These are phyloP conservation scores for Lachnum nothofagi DNA, from an alignment of 2,329 filamentous ascomycete genomes.

Conservation along the genomic window DNA sequence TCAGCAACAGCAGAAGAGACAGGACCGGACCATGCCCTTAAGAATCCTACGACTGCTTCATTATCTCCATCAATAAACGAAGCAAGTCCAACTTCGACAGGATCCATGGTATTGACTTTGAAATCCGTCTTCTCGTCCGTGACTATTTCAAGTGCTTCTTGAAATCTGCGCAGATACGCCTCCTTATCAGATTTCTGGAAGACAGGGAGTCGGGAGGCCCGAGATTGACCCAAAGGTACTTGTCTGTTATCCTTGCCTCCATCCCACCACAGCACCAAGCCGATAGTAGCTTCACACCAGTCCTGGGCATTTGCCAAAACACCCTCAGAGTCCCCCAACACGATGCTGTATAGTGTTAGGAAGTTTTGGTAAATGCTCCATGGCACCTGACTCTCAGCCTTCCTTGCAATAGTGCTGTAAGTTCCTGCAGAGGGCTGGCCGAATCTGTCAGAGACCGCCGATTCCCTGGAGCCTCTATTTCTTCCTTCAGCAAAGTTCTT, in stretches of 20 bases:
- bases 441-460: constrained; percentile 38
- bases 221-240: constrained; percentile 25
- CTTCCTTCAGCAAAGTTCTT: constrained; percentile 74
- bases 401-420: constrained; percentile 61
- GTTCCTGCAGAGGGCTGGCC: constrained; percentile 43
- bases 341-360: constrained; percentile 71
- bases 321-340: constrained; percentile 69
- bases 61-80: constrained; percentile 78
- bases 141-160: constrained; percentile 60
- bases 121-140: constrained; percentile 66
- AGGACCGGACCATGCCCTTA: constrained; percentile 76
- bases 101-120: constrained; percentile 68
- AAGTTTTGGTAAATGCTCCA: constrained; percentile 88
- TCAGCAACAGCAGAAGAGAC: constrained; percentile 75
- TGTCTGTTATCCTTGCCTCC: constrained; percentile 57
- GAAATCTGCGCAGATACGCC: constrained; percentile 69
- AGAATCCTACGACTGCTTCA: constrained; percentile 67
- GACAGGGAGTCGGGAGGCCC: constrained; percentile 29
- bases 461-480: constrained; percentile 40
- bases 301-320: constrained; percentile 76
- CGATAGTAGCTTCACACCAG: constrained; percentile 85
- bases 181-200: constrained; percentile 45
- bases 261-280: constrained; percentile 87
- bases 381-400: constrained; percentile 79
- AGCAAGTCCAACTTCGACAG: constrained; percentile 75